Evolutionary conservation across 140 eudicot species (phyloP).

Genomic region (Bidens hawaiensis): DNA sequence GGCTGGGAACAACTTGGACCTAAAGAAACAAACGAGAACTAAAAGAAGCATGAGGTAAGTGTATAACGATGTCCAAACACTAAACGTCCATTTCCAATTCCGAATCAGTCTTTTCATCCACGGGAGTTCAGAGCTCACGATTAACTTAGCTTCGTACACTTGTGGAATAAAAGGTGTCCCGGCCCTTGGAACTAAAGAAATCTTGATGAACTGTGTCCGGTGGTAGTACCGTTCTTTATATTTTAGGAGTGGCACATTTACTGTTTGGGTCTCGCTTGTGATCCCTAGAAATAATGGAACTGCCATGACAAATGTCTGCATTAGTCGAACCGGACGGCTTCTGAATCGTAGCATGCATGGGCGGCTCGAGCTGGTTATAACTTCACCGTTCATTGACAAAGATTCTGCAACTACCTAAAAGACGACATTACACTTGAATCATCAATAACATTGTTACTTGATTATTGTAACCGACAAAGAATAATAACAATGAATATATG

Average conservation of each 20-base stretch:
- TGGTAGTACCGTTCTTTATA: conserved; percentile 49
- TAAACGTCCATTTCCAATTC: conserved; percentile 81
- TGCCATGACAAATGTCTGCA: conserved; percentile 45
- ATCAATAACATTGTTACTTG: too few relatives aligned
- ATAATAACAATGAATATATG: too few relatives aligned
- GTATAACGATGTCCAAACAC: conserved; percentile 70
- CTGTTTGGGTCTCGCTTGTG: conserved; percentile 52
- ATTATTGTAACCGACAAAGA: too few relatives aligned
- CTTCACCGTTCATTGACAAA: conserved; percentile 33
- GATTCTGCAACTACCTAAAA: conserved; percentile 57
- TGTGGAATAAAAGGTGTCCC: conserved; percentile 65
- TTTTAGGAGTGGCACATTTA: conserved; percentile 37
- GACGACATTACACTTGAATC: too few relatives aligned
- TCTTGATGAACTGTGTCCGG: conserved; percentile 46
- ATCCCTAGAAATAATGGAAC: conserved; percentile 59
- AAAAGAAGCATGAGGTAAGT: conserved; percentile 43
- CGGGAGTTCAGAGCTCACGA: conserved; percentile 55
- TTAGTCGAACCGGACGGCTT: conserved; percentile 57
- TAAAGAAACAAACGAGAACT: conserved; percentile 35
- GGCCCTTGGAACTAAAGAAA: conserved; percentile 51
- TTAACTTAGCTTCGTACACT: conserved; percentile 55
- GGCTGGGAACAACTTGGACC: conserved; percentile 47
- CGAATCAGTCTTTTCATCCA: conserved; percentile 56
- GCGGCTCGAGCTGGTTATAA: conserved; percentile 45
- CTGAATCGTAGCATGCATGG: conserved; percentile 66